A percentile compares a stretch with the other conserved stretches of the same genome.
Conservation (phyloP, 345 rosid genomes). For the Brassica juncea region DNA sequence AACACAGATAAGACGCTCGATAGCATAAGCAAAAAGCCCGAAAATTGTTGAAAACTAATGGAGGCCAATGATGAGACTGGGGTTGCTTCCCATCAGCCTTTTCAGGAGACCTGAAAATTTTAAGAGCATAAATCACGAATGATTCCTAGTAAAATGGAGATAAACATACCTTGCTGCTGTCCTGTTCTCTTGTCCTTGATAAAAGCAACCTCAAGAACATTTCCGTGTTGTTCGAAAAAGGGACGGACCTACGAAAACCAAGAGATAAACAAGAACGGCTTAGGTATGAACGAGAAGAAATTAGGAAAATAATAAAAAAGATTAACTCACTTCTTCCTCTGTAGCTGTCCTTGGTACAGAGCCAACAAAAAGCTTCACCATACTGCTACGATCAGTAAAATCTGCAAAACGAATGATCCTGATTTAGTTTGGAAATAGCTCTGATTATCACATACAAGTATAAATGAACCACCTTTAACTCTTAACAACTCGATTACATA, state of each 20-base stretch:
- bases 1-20: conserved; percentile 45
- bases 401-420: conserved; percentile 26
- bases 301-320: not conserved
- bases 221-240: conserved; percentile 80
- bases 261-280: not conserved
- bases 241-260: conserved; percentile 71
- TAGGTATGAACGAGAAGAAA: not conserved
- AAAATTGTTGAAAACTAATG: conserved; percentile 72
- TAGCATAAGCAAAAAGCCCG: conserved; percentile 71
- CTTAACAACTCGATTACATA: not conserved
- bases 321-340: conserved; percentile 80
- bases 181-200: conserved; percentile 97
- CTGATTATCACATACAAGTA: conserved; percentile 9
- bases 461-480: conserved; percentile 8
- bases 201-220: conserved; percentile 90
- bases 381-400: conserved; percentile 43
- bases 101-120: conserved; percentile 76
- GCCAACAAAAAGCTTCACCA: conserved; percentile 96
- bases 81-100: conserved; percentile 91
- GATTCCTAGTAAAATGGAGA: conserved; percentile 45
- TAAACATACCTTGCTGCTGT: conserved; percentile 84
- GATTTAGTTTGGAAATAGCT: not conserved
- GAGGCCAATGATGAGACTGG: conserved; percentile 75
- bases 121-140: conserved; percentile 50
- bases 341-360: conserved; percentile 87